Evolutionary conservation across 805 yeast genomes (phyloP).

Genomic region (Metschnikowia lachancei): DNA sequence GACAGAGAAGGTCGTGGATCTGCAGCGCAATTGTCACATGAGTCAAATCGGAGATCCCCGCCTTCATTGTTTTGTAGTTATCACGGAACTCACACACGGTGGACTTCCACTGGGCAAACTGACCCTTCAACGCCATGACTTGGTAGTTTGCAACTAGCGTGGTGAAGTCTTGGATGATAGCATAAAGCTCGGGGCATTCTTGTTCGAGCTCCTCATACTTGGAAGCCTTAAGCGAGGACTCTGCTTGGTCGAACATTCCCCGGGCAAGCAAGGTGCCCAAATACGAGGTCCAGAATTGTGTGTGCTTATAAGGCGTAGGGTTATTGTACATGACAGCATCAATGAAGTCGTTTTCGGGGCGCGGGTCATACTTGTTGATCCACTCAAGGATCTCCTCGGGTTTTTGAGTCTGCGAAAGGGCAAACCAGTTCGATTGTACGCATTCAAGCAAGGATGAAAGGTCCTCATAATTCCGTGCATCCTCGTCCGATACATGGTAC

Average conservation of each 20-base stretch:
- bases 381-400: constrained; percentile 52
- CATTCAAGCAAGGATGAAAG: constrained; percentile 55
- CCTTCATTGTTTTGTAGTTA: constrained; percentile 25
- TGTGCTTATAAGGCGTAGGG: constrained; percentile 47
- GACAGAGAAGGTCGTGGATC: constrained; percentile 41
- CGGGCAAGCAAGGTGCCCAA: constrained; percentile 55
- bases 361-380: constrained; percentile 69
- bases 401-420: constrained; percentile 34
- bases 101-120: constrained; percentile 51
- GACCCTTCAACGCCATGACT: constrained; percentile 38
- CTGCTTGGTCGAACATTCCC: constrained; percentile 60
- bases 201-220: constrained; percentile 40
- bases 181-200: constrained; percentile 30
- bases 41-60: constrained; percentile 24
- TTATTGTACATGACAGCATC: constrained; percentile 45
- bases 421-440: constrained; percentile 51
- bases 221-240: constrained; percentile 44
- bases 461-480: constrained; percentile 32
- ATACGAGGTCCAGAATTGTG: constrained; percentile 61
- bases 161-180: constrained; percentile 42
- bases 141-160: constrained; percentile 40
- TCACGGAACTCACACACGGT: constrained; percentile 51
- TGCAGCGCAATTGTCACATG: constrained; percentile 32
- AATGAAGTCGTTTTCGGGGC: constrained; percentile 54
- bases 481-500: constrained; percentile 20